These are phyloP conservation scores for Epichloe sibirici DNA, from an alignment of 2,329 filamentous ascomycete genomes.

Conservation along the genomic window DNA sequence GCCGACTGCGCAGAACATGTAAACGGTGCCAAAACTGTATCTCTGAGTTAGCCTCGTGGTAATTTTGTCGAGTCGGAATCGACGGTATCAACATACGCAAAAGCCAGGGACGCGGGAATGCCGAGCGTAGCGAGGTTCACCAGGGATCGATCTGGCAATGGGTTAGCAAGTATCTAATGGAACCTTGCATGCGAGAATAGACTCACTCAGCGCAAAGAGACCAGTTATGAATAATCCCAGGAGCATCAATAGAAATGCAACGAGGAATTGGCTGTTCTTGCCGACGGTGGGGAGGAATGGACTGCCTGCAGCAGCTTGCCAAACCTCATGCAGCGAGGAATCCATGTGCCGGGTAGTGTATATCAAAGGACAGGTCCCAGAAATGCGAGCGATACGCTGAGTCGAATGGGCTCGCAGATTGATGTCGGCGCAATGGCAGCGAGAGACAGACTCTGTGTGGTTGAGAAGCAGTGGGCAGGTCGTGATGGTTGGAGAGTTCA, in stretches of 20 bases:
- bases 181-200: slow-evolving; percentile 19
- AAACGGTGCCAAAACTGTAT: slow-evolving; percentile 77
- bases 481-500: not conserved
- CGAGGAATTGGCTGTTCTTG: slow-evolving; percentile 73
- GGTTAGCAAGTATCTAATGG: not conserved
- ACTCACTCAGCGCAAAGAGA: slow-evolving; percentile 88
- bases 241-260: slow-evolving; percentile 66
- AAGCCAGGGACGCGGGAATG: slow-evolving; percentile 73
- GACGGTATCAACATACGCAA: slow-evolving; percentile 55
- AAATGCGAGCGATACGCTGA: not conserved
- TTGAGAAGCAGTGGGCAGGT: not conserved
- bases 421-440: not conserved
- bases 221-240: slow-evolving; percentile 61
- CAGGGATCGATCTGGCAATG: slow-evolving; percentile 60
- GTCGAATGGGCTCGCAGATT: not conserved
- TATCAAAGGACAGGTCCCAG: not conserved
- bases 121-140: slow-evolving; percentile 66
- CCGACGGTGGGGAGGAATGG: slow-evolving; percentile 69
- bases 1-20: slow-evolving; percentile 97
- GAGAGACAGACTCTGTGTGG: not conserved
- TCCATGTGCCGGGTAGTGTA: slow-evolving; percentile 44
- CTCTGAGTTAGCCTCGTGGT: slow-evolving; percentile 10
- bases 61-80: not conserved
- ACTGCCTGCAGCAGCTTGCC: slow-evolving; percentile 82
- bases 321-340: slow-evolving; percentile 76